Base-by-base conservation (phyloP, 1,139 yeast species). In the Pichia sp. region DNA sequence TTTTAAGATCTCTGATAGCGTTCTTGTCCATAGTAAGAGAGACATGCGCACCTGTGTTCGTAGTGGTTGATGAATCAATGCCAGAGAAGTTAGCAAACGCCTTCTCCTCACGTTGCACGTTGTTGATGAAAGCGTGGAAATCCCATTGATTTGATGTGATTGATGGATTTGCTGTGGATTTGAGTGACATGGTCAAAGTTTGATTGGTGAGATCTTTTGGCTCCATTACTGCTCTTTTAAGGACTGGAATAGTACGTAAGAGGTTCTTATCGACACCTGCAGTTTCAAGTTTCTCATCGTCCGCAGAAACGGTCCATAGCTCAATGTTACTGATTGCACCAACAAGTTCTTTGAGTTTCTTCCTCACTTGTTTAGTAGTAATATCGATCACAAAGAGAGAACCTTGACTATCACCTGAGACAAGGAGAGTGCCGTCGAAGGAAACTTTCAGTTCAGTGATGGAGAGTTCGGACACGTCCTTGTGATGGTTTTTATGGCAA, bases 381-480 rank as follows among this genome's bases (percentile, higher is more conserved):
- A 82, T 66, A 55, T 88, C 96, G 51, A 83, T 70, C 1, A 80
- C 70, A 35, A 72, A 70, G 1, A 85, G 74, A 26, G 73, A 66
- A 2, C 97, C 97, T 15, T 55, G 54, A 0, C 67, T 59, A 53
- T 85, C 94, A 17, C 96, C 97, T 9, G 88, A 74, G 3, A 83
- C 63, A 9, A 91, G 52, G 30, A 64, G 58, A 17, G 88, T 76
- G 3, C 93, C 96, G 53, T 91, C 97, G 51, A 82, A 64, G 1
- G 88, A 77, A 3, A 85, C 58, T 3, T 63, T 63, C 37, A 87
- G 45, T 22, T 73, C 62, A 0, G 84, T 71, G 6, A 81, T 72
- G 3, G 58, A 46, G 3, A 52, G 41, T 2, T 52, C 47, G 2
- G 17, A 8, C 6, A 9, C 19, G 3, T 30, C 23, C 24, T 39